Evolutionary conservation across 352 stramenopile genomes (phyloP).

Genomic region (Heterotrichella gracilis): DNA sequence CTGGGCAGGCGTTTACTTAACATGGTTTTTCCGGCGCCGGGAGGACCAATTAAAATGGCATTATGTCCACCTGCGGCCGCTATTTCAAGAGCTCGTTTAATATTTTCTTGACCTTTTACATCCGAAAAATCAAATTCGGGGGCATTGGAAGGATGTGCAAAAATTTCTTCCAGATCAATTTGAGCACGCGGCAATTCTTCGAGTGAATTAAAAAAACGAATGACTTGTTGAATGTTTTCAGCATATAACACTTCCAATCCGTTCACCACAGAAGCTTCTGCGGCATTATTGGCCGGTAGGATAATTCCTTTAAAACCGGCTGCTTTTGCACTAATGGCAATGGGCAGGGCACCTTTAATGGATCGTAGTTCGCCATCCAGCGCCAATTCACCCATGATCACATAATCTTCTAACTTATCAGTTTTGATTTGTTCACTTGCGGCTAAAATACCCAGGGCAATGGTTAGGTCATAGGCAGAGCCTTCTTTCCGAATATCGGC

Average conservation of each 20-base stretch:
- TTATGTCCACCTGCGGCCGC: not conserved
- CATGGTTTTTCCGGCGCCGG: not conserved
- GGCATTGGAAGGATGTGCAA: not conserved
- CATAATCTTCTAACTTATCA: not conserved
- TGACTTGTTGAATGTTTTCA: not conserved
- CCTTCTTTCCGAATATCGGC: not conserved
- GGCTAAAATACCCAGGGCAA: not conserved
- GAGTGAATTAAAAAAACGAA: not conserved
- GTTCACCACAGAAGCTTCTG: not conserved
- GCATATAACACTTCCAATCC: not conserved
- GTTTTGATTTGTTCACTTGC: not conserved
- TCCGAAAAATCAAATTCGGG: not conserved
- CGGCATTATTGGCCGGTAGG: not conserved
- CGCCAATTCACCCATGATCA: not conserved
- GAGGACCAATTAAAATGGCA: not conserved
- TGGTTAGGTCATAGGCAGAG: not conserved
- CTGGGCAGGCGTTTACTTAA: not conserved
- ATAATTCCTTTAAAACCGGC: not conserved
- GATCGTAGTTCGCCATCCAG: not conserved
- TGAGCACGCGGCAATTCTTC: not conserved
- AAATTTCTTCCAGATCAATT: slow-evolving; percentile 6
- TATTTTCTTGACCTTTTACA: not conserved
- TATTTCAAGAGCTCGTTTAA: not conserved
- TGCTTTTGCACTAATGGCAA: not conserved
- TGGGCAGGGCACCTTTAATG: not conserved